Conservation (phyloP, 2,329 filamentous ascomycete genomes). For the Neoarthrinium moseri region DNA sequence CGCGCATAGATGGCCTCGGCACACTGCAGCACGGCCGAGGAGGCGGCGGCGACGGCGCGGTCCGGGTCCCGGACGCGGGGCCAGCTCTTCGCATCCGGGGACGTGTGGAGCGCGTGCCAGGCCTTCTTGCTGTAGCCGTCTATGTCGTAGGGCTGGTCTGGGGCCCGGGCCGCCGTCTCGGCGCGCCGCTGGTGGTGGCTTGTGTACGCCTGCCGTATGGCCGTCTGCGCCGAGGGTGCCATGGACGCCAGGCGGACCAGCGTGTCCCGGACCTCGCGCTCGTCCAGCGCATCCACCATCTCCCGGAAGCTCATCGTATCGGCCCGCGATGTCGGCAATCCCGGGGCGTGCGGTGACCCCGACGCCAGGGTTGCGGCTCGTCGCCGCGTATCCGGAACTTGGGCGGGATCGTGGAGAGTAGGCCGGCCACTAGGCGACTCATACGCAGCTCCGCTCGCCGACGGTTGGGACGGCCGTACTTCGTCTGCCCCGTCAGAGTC, state of each 20-base stretch:
- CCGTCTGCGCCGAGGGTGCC: neutral
- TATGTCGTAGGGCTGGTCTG: neutral
- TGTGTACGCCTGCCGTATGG: neutral
- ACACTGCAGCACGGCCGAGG: neutral
- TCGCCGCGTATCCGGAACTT: too few species aligned
- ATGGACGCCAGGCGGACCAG: conserved; percentile 2
- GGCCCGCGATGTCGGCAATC: neutral
- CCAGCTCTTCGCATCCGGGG: neutral
- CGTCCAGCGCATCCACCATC: neutral
- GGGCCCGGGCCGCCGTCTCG: neutral
- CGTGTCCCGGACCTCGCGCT: neutral
- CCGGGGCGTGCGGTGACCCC: too few species aligned
- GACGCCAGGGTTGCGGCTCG: neutral
- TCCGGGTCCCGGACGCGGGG: too few species aligned
- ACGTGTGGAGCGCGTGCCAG: conserved; percentile 5
- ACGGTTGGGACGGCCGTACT: too few species aligned
- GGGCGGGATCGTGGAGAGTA: too few species aligned
- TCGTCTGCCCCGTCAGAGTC: too few species aligned
- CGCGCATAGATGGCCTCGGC: too few species aligned
- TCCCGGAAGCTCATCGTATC: neutral
- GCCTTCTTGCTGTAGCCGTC: conserved; percentile 2
- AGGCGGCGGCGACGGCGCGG: neutral
- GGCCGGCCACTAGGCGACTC: too few species aligned
- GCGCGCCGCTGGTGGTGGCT: neutral
- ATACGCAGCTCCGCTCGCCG: too few species aligned